Evolutionary conservation across 345 rosid species (phyloP).

Genomic region (Syzygium oleosum): DNA sequence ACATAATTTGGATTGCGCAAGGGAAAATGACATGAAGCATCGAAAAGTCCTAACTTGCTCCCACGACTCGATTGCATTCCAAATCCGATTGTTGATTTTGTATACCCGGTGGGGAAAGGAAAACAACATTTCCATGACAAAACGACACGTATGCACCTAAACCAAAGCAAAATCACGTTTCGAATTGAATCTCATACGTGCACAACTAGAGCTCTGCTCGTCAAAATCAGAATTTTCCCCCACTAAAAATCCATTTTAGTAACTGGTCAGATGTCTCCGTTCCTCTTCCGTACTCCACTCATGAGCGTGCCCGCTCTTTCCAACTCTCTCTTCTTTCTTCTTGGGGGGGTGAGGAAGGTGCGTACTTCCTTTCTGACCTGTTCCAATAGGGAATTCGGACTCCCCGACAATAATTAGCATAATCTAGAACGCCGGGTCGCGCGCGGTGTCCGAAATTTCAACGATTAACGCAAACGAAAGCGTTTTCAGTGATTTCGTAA

Average conservation of each 20-base stretch:
- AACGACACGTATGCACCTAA: neutral
- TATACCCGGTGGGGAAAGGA: neutral
- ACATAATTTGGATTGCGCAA: neutral
- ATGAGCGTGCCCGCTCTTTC: neutral
- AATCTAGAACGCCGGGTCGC: neutral
- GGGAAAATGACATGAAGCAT: neutral
- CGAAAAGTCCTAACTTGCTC: neutral
- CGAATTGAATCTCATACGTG: neutral
- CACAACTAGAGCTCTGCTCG: neutral
- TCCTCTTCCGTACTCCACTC: neutral
- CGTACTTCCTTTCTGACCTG: rapidly evolving
- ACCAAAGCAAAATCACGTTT: neutral
- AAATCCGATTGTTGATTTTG: neutral
- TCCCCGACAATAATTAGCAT: neutral
- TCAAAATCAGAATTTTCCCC: neutral
- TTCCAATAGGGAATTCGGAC: neutral
- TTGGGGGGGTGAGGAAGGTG: neutral
- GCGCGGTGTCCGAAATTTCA: neutral
- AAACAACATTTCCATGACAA: neutral
- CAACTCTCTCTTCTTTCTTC: neutral
- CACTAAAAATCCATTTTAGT: neutral
- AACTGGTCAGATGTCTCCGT: neutral
- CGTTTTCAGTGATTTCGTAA: neutral
- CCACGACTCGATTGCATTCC: neutral
- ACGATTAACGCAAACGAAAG: neutral